A percentile compares a stretch with the other conserved stretches of the same genome.
Evolutionary conservation across 345 rosid species (phyloP).

Genomic region (Acer negundo): DNA sequence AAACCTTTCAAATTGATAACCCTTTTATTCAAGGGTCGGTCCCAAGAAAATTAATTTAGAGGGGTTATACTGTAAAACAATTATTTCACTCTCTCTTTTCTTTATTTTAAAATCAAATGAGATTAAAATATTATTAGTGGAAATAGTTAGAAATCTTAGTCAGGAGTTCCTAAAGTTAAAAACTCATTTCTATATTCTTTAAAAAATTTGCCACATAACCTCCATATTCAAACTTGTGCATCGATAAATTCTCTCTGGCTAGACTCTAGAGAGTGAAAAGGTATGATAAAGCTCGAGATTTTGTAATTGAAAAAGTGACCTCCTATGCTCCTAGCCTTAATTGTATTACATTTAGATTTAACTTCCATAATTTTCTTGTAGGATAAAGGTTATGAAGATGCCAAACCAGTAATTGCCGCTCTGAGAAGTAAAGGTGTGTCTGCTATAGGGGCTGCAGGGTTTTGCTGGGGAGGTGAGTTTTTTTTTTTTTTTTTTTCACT

Average conservation of each 20-base stretch:
- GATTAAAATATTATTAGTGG: no score
- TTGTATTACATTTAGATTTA: not conserved
- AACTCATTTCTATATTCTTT: not conserved
- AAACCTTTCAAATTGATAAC: no score
- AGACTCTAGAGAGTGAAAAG: not conserved
- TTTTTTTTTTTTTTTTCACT: not conserved
- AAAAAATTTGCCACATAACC: no score
- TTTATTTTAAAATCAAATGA: no score
- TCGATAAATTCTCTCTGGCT: not conserved
- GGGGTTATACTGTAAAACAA: no score
- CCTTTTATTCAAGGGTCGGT: no score
- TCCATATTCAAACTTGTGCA: slow-evolving; percentile 1
- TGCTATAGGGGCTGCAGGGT: slow-evolving; percentile 19
- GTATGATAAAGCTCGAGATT: not conserved
- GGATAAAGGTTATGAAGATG: slow-evolving; percentile 19
- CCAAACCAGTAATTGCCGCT: slow-evolving; percentile 15
- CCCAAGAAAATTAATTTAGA: no score
- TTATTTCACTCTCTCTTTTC: no score
- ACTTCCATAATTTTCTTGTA: slow-evolving; percentile 1
- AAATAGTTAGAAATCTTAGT: no score
- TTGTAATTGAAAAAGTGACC: not conserved
- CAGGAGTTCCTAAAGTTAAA: no score
- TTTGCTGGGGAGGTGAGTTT: slow-evolving; percentile 28
- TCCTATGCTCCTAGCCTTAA: not conserved
- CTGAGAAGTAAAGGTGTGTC: slow-evolving; percentile 17